Evolutionary conservation across 768 basidiomycete genomes (phyloP).

Genomic region (Rubroboletus pulcherrimus): DNA sequence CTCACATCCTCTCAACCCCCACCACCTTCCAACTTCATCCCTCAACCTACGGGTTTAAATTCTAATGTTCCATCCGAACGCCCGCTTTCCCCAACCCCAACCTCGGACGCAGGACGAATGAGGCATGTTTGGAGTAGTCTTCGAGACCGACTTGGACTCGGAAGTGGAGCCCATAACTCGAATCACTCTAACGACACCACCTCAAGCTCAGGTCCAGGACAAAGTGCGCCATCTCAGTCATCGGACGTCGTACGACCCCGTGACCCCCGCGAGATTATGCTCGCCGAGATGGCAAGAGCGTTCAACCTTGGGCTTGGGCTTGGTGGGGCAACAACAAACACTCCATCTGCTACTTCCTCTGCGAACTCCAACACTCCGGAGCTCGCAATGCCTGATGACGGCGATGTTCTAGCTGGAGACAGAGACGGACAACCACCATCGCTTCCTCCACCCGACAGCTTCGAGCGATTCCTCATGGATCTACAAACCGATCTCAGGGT

Average conservation of each 20-base stretch:
- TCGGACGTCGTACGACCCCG: conserved; percentile 13
- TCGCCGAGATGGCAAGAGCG: conserved; percentile 78
- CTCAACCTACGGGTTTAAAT: conserved; percentile 10
- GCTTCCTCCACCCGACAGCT: conserved; percentile 58
- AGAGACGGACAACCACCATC: conserved; percentile 16
- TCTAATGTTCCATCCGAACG: conserved; percentile 26
- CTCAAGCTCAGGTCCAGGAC: conserved; percentile 5
- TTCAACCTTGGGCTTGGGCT: conserved; percentile 69
- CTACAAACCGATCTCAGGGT: conserved; percentile 68
- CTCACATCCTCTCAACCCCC: conserved; percentile 38
- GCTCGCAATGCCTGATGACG: conserved; percentile 4
- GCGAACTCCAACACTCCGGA: conserved; percentile 10
- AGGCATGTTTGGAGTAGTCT: conserved; percentile 66
- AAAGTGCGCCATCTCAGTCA: conserved; percentile 6
- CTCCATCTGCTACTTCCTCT: conserved; percentile 1
- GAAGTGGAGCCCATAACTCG: conserved; percentile 23
- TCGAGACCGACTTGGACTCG: conserved; percentile 62
- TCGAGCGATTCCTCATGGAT: conserved; percentile 79
- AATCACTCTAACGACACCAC: conserved; percentile 10
- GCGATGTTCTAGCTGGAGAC: conserved; percentile 3
- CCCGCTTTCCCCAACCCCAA: conserved; percentile 41
- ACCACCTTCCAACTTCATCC: conserved; percentile 11
- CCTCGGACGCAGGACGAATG: conserved; percentile 41
- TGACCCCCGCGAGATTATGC: conserved; percentile 66
- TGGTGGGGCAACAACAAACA: conserved; percentile 19